Evolutionary conservation across 345 rosid species (phyloP).

Genomic region (Moricandia arvensis): DNA sequence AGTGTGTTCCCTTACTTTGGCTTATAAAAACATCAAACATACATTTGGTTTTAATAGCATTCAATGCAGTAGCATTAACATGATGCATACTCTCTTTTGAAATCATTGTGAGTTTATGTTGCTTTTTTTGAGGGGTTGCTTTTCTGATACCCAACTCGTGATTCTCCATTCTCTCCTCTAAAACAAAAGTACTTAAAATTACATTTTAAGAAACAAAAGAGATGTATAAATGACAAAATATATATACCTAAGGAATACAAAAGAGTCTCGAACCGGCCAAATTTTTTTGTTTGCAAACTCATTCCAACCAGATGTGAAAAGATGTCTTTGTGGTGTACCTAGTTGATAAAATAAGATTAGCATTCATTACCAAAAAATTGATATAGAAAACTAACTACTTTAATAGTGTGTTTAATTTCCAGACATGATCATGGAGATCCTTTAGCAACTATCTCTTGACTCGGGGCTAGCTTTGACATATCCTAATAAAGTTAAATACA

Average conservation of each 20-base stretch:
- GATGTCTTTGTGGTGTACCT: not conserved
- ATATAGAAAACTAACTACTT: not conserved
- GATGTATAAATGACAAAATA: not conserved
- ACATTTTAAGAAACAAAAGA: not conserved
- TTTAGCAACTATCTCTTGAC: not conserved
- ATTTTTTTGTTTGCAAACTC: not conserved
- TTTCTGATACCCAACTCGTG: not conserved
- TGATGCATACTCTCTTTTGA: not conserved
- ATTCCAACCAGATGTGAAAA: not conserved
- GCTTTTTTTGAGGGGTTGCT: not conserved
- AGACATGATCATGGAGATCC: not conserved
- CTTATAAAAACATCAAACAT: not conserved
- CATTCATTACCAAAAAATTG: not conserved
- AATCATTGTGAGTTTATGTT: not conserved
- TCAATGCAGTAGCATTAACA: not conserved
- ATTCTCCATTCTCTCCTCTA: slow-evolving; percentile 4
- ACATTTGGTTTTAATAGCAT: not conserved
- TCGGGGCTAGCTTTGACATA: not conserved
- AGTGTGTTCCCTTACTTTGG: not conserved
- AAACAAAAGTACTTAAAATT: not conserved
- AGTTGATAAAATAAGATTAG: not conserved
- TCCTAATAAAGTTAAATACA: not conserved
- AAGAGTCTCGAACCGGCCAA: not conserved
- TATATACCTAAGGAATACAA: not conserved
- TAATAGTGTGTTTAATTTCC: not conserved